Base-by-base conservation (phyloP, 495 filamentous ascomycete species). In the Rhypophila decipiens region DNA sequence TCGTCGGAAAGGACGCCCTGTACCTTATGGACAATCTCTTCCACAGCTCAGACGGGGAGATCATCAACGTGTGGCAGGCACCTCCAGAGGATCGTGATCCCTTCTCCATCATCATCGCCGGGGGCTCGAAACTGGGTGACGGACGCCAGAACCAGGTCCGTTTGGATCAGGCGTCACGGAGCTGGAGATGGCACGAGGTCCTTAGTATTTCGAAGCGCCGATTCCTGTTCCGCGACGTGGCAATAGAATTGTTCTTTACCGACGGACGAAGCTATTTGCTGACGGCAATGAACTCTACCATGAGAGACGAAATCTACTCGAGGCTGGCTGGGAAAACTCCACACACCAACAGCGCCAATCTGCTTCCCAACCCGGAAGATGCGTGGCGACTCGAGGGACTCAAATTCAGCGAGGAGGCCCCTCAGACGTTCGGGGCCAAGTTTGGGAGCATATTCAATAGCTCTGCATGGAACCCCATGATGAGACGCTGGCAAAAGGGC, bases 21-120 rank as follows among this genome's bases (percentile, higher is more conserved):
- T 98, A 98, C 63, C 84, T 98, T 42, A 82, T 96, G 50, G 93
- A 98, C 61, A 87, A 88, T 58, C 87, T 93, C 55, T 96, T 98
- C 66, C 91, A 96, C 60, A 77, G 90, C 44, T 80, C 85, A 2
- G 91, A 97, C 61, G 93, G 93, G 18, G 93, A 98, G 61, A 94
- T 98, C 56, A 86, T 97, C 33, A 88, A 95, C 54, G 91, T 95
- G 17, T 88, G 85, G 80, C 89, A 97, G 65, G 93, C 94, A 19
- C 90, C 91, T 13, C 63, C 75, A 5, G 90, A 97, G 50, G 93
- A 98, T 63, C 83, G 93, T 34, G 93, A 98, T 59, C 87, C 90
- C 2, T 98, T 96, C 57, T 82, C 95, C 21, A 87, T 90, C 52
- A 90, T 96, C 70, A 93, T 96, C 53, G 78, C 89, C 1, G 93